Evolutionary conservation across 169 alveolate genomes (phyloP), one percentile per base, ranked within the genome.

Genomic region (Babesia bovis): DNA sequence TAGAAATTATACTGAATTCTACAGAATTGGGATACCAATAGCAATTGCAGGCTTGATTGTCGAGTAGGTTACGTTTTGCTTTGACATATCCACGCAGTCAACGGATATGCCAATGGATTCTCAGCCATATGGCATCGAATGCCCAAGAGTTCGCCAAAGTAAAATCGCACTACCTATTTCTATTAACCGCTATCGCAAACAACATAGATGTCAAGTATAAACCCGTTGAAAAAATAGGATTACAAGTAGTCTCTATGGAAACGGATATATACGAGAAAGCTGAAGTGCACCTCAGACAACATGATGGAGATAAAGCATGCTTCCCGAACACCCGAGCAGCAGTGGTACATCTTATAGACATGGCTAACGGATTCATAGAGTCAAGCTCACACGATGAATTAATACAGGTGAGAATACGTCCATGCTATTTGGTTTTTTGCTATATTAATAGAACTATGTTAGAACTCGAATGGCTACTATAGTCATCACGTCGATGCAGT

Each of bases 221-320:
- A 30, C 3, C 23, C 40, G 50, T 42, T 17, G 53, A 32, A 4
- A 61, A 36, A 25, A 28, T 51, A 38, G 32, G 61, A 21, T 58
- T 50, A 17, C 44, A 28, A 7, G 50, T 76, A 13, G 55, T 70
- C 3, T 66, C 74, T 15, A 47, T 61, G 42, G 82, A 75, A 33
- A 66, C 67, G 19, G 70, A 63, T 28, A 60, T 79, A 2, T 79
- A 79, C 26, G 87, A 79, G 50, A 70, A 69, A 60, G 87, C 87
- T 4, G 67, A 65, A 44, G 61, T 49, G 51, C 45, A 45, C 36
- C 76, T 79, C 36, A 57, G 69, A 32, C 82, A 57, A 9, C 52
- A 30, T 45, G 87, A 66, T 44, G 65, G 67, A 6, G 72, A 53
- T 51, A 52, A 30, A 17, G 25, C 3, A 23, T 57, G 56, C 56